These are phyloP conservation scores for Aureobasidium sp. DNA, from an alignment of 2,329 filamentous ascomycete species.

Conservation along the genomic window DNA sequence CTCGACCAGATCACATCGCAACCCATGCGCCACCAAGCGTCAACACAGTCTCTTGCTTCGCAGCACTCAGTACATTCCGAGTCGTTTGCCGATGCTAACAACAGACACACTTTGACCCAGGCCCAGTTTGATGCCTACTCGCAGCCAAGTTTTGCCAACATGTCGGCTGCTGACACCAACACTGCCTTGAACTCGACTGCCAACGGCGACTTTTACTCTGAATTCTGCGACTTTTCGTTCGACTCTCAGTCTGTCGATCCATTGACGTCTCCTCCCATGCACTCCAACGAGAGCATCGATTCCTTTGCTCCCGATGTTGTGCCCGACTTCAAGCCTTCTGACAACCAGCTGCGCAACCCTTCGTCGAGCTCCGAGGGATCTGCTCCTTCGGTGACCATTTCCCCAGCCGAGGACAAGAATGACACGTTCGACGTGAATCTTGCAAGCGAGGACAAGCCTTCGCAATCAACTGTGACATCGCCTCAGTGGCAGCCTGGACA, in stretches of 20 bases:
- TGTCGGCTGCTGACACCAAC: neutral
- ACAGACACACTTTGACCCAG: slow-evolving; percentile 31
- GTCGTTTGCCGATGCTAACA: slow-evolving; percentile 21
- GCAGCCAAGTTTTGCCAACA: slow-evolving; percentile 18
- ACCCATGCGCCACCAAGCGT: slow-evolving; percentile 2
- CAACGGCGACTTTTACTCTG: slow-evolving; percentile 13
- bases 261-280: slow-evolving; percentile 1
- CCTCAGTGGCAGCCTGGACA: slow-evolving; percentile 32
- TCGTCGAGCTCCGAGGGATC: slow-evolving; percentile 7
- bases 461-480: slow-evolving; percentile 19
- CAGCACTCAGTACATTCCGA: neutral
- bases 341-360: neutral
- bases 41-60: slow-evolving; percentile 6
- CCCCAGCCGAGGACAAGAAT: slow-evolving; percentile 7
- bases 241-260: neutral
- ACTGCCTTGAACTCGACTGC: neutral
- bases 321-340: neutral
- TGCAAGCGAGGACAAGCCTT: neutral
- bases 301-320: slow-evolving; percentile 4
- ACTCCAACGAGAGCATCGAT: neutral
- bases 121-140: slow-evolving; percentile 31
- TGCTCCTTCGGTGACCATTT: slow-evolving; percentile 11
- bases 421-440: slow-evolving; percentile 1
- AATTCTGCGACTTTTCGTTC: slow-evolving; percentile 15
- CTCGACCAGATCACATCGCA: slow-evolving; percentile 7